Base-by-base conservation (phyloP, 2,329 filamentous ascomycete genomes). In the Immersiporthe knoxdaviesiana region DNA sequence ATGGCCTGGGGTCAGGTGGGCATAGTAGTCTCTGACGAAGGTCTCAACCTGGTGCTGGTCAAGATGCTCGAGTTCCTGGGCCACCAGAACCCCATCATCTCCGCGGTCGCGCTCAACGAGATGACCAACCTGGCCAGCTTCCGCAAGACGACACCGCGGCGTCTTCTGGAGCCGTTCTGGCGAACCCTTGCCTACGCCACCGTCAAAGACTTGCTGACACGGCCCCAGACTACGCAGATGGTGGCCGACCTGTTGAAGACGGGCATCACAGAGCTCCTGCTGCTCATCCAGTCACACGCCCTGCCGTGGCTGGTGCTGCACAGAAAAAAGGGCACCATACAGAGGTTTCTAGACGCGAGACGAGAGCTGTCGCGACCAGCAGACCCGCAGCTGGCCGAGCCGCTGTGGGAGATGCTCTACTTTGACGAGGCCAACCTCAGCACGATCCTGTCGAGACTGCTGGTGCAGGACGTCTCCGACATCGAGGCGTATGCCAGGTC, bases 141-240 rank as follows among this genome's bases (percentile, higher is more conserved):
- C 62, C 86, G 89, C 54, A 83, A 84, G 3, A 83, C 88, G 50
- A 90, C 88, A 1, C 86, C 90, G 1, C 84, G 86, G 37, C 88
- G 89, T 21, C 82, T 99, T 0, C 90, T 98, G 68, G 89, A 90
- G 67, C 94, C 95, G 0, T 98, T 94, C 78, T 98, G 95, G 94
- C 88, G 89, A 73, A 95, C 88, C 39, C 84, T 99, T 59, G 94
- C 93, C 0, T 91, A 95, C 70, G 87, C 90, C 63, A 90, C 93
- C 2, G 91, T 96, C 37, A 95, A 94, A 77, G 93, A 97, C 74
- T 85, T 98, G 71, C 85, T 91, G 30, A 85, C 87, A 62, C 88
- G 91, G 61, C 95, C 96, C n/a, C 92, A 96, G 74, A 91, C 94
- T 76, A 91, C 90, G 61, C 89, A 92, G 67, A 86, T 91, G 59